Conservation (phyloP, 2,329 filamentous ascomycete genomes). For the Falciphora oryzae region DNA sequence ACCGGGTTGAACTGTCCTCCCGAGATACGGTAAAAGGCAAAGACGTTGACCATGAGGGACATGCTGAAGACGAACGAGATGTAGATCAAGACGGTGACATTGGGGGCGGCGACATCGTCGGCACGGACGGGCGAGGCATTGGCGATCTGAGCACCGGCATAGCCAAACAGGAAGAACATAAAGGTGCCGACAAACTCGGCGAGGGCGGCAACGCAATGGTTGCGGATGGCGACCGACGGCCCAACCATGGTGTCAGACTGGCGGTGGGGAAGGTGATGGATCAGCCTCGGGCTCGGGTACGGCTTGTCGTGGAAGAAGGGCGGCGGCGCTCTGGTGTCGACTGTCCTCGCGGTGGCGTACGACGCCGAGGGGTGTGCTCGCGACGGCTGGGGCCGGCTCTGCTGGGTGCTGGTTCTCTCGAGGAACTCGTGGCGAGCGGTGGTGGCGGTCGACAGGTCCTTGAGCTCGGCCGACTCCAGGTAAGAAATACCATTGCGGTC, state of each 20-base stretch:
- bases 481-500: not conserved
- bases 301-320: not conserved
- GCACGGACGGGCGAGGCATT: conserved; percentile 18
- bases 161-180: conserved; percentile 40
- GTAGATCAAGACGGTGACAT: conserved; percentile 37
- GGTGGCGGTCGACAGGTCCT: not conserved
- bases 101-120: conserved; percentile 21
- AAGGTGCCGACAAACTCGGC: conserved; percentile 50
- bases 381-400: not conserved
- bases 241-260: not conserved
- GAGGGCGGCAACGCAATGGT: conserved; percentile 35
- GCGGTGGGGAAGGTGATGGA: not conserved
- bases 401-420: not conserved
- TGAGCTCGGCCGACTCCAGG: not conserved
- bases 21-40: conserved; percentile 50
- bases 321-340: not conserved
- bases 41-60: conserved; percentile 47
- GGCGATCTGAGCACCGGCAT: conserved; percentile 22
- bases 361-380: not conserved
- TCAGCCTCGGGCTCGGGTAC: not conserved
- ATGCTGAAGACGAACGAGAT: conserved; percentile 45
- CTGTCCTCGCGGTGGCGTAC: not conserved
- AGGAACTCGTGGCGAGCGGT: not conserved
- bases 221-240: conserved; percentile 16
- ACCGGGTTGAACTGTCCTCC: conserved; percentile 47